phyloP scores from a whole-genome alignment of 23 red algal genomes.

The Gracilaria caudata region DNA sequence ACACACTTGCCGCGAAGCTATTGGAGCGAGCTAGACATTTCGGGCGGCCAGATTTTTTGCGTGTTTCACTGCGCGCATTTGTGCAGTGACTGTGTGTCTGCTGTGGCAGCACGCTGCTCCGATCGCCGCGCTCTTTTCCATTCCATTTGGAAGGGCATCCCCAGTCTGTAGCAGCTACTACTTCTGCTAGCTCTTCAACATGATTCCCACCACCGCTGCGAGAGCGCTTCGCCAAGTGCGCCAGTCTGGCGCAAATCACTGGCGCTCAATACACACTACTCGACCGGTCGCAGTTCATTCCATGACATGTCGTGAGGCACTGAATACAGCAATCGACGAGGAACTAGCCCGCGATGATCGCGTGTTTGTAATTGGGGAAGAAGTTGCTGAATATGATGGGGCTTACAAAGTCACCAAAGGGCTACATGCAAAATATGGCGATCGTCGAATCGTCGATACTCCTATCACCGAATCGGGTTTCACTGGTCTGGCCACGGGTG shows the following conservation, averaged over 20 bases:
- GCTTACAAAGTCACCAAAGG: slow-evolving; percentile 99
- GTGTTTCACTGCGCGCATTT: neutral
- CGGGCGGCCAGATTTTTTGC: neutral
- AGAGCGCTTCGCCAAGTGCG: neutral
- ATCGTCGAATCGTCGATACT: slow-evolving; percentile 91
- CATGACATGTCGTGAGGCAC: slow-evolving; percentile 88
- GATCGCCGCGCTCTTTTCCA: neutral
- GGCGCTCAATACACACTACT: slow-evolving; percentile 20
- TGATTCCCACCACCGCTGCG: neutral
- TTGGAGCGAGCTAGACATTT: neutral
- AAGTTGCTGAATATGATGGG: slow-evolving; percentile 95
- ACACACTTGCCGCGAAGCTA: neutral
- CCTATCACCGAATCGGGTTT: slow-evolving; percentile 99
- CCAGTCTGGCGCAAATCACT: neutral
- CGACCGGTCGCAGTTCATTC: slow-evolving; percentile 8
- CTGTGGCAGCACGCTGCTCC: too few species aligned
- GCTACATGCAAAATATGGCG: slow-evolving; percentile 85
- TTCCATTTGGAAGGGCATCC: neutral
- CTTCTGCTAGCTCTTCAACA: too few species aligned
- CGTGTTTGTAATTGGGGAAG: slow-evolving; percentile 96
- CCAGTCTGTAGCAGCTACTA: too few species aligned
- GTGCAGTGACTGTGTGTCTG: neutral
- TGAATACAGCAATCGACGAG: slow-evolving; percentile 96
- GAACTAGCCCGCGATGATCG: slow-evolving; percentile 90
- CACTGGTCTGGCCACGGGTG: slow-evolving; percentile 89